Percentiles rank a stretch among this genome's conserved stretches.
phyloP scores from a whole-genome alignment of 345 rosid genomes.

The Leavenworthia alabamica region DNA sequence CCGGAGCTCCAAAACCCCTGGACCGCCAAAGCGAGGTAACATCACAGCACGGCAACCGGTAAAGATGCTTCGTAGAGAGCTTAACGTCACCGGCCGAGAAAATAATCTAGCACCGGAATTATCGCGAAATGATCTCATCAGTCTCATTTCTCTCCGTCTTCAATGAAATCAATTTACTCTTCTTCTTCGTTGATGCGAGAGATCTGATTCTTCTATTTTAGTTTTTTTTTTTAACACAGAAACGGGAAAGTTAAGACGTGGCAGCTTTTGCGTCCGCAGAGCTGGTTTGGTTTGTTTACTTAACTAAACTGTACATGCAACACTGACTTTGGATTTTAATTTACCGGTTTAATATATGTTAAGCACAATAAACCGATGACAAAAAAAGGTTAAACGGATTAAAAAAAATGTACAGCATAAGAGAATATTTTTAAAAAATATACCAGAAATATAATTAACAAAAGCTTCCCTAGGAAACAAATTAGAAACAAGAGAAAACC shows the following conservation, averaged over 20 bases:
- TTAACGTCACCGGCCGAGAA: constrained; percentile 18
- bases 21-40: constrained; percentile 84
- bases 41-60: constrained; percentile 81
- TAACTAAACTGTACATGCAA: constrained; percentile 25
- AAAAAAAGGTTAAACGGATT: too few relatives aligned
- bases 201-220: constrained; percentile 7
- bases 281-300: constrained; percentile 19
- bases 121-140: constrained; percentile 14
- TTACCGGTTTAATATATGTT: constrained; percentile 16
- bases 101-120: neutral
- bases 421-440: neutral
- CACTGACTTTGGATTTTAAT: neutral
- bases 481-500: constrained; percentile 20
- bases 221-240: neutral
- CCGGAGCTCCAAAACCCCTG: constrained; percentile 78
- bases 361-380: too few relatives aligned
- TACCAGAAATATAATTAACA: constrained; percentile 2
- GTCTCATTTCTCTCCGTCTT: constrained; percentile 30
- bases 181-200: constrained; percentile 24
- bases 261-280: constrained; percentile 34
- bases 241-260: constrained; percentile 30
- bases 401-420: neutral
- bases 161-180: constrained; percentile 6
- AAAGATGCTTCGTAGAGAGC: constrained; percentile 39
- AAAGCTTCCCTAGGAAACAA: constrained; percentile 13